phyloP scores from a whole-genome alignment of 768 basidiomycete species.

The Boletus subparvulus region DNA sequence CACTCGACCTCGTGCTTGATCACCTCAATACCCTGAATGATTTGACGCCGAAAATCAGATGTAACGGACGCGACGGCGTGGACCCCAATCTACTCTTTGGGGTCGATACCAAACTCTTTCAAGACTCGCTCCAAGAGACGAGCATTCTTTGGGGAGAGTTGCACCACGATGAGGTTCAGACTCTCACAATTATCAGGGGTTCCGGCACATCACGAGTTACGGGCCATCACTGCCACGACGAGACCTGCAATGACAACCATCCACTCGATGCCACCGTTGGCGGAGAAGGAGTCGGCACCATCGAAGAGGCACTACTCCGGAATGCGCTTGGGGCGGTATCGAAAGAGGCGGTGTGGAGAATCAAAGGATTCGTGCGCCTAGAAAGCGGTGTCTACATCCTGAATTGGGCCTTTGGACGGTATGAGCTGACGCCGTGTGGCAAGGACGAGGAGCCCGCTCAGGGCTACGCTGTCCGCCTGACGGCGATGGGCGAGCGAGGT shows the following conservation, averaged over 20 bases:
- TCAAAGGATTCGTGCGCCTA: constrained; percentile 83
- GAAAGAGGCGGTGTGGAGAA: constrained; percentile 73
- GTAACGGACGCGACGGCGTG: constrained; percentile 60
- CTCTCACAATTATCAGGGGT: constrained; percentile 59
- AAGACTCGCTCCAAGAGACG: constrained; percentile 15
- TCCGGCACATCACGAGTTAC: constrained; percentile 14
- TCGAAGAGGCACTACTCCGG: constrained; percentile 41
- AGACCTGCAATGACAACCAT: constrained; percentile 3
- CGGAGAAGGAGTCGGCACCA: constrained; percentile 19
- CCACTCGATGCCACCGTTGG: not conserved
- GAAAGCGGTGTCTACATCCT: constrained; percentile 50
- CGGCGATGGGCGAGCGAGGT: constrained; percentile 91
- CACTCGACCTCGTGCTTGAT: constrained; percentile 81
- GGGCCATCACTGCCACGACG: constrained; percentile 21
- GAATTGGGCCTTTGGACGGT: constrained; percentile 94
- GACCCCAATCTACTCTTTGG: constrained; percentile 84
- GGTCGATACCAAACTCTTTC: constrained; percentile 81
- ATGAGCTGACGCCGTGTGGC: constrained; percentile 56
- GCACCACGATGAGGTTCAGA: constrained; percentile 88
- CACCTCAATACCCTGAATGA: constrained; percentile 90
- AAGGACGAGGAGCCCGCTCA: constrained; percentile 18
- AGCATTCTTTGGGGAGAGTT: constrained; percentile 19
- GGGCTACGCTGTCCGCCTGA: constrained; percentile 54
- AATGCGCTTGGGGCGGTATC: constrained; percentile 52
- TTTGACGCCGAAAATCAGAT: constrained; percentile 80